phyloP scores from a whole-genome alignment of 495 filamentous ascomycete species.

The Aspergillus sclerotioniger region DNA sequence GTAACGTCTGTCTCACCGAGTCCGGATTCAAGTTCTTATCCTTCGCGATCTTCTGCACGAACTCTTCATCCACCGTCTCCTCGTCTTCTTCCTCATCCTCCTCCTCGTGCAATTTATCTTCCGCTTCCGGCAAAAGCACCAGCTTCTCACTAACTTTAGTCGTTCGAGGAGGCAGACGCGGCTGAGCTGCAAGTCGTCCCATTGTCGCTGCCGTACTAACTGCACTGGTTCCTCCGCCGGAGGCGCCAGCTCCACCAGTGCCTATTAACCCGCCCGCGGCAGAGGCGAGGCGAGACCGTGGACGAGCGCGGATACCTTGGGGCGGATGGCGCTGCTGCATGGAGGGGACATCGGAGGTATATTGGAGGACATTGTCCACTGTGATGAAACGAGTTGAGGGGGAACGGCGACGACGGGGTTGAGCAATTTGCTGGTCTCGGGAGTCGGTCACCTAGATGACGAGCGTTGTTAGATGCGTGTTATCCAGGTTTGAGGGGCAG shows the following conservation, averaged over 20 bases:
- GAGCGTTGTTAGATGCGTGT: neutral
- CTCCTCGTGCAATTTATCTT: constrained; percentile 46
- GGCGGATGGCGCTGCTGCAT: constrained; percentile 81
- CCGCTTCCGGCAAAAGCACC: constrained; percentile 73
- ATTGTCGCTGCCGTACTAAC: constrained; percentile 26
- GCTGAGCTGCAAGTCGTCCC: constrained; percentile 52
- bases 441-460: constrained; percentile 56
- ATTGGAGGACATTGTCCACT: constrained; percentile 93
- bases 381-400: constrained; percentile 79
- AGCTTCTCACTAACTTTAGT: constrained; percentile 94
- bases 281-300: constrained; percentile 41
- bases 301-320: constrained; percentile 52
- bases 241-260: constrained; percentile 15
- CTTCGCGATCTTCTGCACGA: constrained; percentile 37
- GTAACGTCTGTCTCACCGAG: constrained; percentile 33
- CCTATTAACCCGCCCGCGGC: constrained; percentile 36
- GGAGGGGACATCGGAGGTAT: constrained; percentile 91
- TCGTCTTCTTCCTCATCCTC: constrained; percentile 49
- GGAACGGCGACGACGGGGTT: constrained; percentile 37
- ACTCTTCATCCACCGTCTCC: constrained; percentile 49
- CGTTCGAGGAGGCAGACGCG: constrained; percentile 80
- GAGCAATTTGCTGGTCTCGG: constrained; percentile 47
- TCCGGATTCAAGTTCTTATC: constrained; percentile 42
- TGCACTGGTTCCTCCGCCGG: constrained; percentile 17
- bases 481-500: constrained; percentile 1